Evolutionary conservation across 2,329 filamentous ascomycete genomes (phyloP).

Genomic region (Dactylellina parvicollis): DNA sequence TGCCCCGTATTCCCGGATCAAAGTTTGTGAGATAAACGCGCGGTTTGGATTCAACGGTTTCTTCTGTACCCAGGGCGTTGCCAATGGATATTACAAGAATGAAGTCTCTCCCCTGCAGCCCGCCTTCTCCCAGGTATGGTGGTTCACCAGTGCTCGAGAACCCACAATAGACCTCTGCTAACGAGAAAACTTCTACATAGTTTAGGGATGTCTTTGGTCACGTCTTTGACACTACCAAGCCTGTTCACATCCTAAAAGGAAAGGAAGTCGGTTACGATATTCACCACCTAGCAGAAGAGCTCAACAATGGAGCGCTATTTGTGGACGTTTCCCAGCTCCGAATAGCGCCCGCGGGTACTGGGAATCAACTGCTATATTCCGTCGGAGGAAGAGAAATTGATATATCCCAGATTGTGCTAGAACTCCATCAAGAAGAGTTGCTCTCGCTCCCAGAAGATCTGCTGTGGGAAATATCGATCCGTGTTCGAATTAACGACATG

Average conservation of each 20-base stretch:
- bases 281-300: slow-evolving; percentile 59
- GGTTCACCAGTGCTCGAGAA: slow-evolving; percentile 52
- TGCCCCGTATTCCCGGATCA: slow-evolving; percentile 53
- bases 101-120: slow-evolving; percentile 7
- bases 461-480: slow-evolving; percentile 60
- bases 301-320: slow-evolving; percentile 44
- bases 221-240: slow-evolving; percentile 59
- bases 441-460: slow-evolving; percentile 59
- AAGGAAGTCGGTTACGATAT: slow-evolving; percentile 62
- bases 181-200: slow-evolving; percentile 58
- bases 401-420: slow-evolving; percentile 62
- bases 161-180: slow-evolving; percentile 27
- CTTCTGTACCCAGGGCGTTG: neutral
- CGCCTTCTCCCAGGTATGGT: slow-evolving; percentile 29
- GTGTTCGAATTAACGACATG: slow-evolving; percentile 62
- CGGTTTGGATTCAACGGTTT: slow-evolving; percentile 63
- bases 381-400: slow-evolving; percentile 58
- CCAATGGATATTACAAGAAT: slow-evolving; percentile 15
- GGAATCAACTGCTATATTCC: slow-evolving; percentile 16
- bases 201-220: slow-evolving; percentile 59
- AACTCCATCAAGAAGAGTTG: slow-evolving; percentile 62
- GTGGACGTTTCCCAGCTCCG: slow-evolving; percentile 56
- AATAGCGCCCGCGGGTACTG: neutral
- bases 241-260: slow-evolving; percentile 62
- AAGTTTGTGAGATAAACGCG: slow-evolving; percentile 63